Evolutionary conservation across 495 filamentous ascomycete species (phyloP), one percentile per base, ranked within the genome.

Genomic region (Penicillium psychrofluorescens): DNA sequence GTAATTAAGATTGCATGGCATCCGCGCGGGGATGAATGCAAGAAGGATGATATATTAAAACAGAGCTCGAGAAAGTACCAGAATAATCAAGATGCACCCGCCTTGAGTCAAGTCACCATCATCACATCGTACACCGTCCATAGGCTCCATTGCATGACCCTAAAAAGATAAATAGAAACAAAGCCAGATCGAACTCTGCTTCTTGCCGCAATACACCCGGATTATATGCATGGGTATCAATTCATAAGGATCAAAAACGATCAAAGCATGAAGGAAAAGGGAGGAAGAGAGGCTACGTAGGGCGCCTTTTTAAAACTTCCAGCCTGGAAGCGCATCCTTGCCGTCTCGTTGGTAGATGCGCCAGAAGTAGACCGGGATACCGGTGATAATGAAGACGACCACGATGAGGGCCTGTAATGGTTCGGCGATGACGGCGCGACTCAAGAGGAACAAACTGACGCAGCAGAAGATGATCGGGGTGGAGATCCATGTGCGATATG

Each of bases 381-480:
- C 94, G 6, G 77, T 85, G 29, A 79, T 71, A 46, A 95, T 83
- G 59, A 95, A 97, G 2, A 63, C 82, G 3, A 95, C 71, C 15
- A 97, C 92, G 29, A 89, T 78, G 22, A 95, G 50, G 11, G 90
- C 90, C 74, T 96, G 88, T 44, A 90, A 44, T n/a, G 92, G 92
- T 58, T 90, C 80, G 8, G 89, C 79, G 57, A 97, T 90, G 14
- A 97, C 75, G 0, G 89, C 88, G 40, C 92, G 76, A 49, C 80
- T 88, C 22, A 98, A 73, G 51, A 98, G 62, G 60, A 98, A 98
- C 48, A 98, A 59, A 58, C 87, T 95, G 11, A 98, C 92, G 54
- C 92, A 98, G 76, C 92, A 98, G 61, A 98, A 98, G 39, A 95
- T 88, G 36, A 98, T 92, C 2, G 92, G 92, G 31, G 91, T 97